phyloP scores from a whole-genome alignment of 1,139 yeast species.

The Kodamaea plutei region DNA sequence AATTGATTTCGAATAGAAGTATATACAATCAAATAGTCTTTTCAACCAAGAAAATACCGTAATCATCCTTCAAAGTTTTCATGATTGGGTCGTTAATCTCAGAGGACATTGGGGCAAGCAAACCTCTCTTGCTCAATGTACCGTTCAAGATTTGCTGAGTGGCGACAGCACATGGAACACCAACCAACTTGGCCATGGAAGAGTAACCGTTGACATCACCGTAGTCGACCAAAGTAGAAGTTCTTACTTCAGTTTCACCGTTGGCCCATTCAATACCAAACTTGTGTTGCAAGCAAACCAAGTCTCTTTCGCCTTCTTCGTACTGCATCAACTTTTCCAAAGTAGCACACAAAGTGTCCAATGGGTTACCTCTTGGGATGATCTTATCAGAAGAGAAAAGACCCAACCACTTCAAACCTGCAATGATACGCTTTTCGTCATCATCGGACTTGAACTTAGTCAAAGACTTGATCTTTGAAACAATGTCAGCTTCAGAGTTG shows the following conservation, averaged over 20 bases:
- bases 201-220: constrained; percentile 94
- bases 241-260: constrained; percentile 85
- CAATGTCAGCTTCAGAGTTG: constrained; percentile 63
- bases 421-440: constrained; percentile 80
- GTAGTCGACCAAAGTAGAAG: constrained; percentile 91
- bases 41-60: constrained; percentile 83
- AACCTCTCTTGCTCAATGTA: constrained; percentile 63
- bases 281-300: constrained; percentile 94
- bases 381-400: constrained; percentile 72
- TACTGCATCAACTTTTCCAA: constrained; percentile 95
- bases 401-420: constrained; percentile 93
- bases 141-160: constrained; percentile 83
- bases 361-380: constrained; percentile 89
- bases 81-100: constrained; percentile 87
- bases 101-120: constrained; percentile 89
- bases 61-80: constrained; percentile 85
- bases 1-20: too few relatives aligned
- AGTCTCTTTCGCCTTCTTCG: constrained; percentile 91
- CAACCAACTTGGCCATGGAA: constrained; percentile 97
- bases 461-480: constrained; percentile 70
- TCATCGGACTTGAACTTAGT: constrained; percentile 77
- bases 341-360: constrained; percentile 95
- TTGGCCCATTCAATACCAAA: constrained; percentile 97
- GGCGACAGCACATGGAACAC: constrained; percentile 98
- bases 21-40: too few relatives aligned